Evolutionary conservation across 495 filamentous ascomycete species (phyloP).

Genomic region (Podospora tetraspora): DNA sequence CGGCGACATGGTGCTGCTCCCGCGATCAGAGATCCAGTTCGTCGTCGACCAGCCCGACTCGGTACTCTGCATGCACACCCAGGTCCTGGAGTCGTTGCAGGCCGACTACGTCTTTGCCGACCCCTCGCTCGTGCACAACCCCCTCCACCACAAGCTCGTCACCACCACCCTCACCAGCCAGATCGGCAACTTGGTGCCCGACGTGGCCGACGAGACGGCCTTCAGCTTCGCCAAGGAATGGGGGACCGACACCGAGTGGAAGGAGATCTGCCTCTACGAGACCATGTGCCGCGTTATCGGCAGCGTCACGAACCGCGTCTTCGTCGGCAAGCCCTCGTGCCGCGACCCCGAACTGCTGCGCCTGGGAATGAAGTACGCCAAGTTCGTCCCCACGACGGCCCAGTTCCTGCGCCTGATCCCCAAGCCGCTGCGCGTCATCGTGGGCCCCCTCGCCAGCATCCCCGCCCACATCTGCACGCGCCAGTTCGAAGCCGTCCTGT

Average conservation of each 20-base stretch:
- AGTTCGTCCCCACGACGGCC: slow-evolving; percentile 30
- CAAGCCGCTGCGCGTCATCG: slow-evolving; percentile 35
- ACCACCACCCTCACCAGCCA: slow-evolving; percentile 35
- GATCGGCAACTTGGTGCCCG: slow-evolving; percentile 36
- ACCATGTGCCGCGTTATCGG: slow-evolving; percentile 30
- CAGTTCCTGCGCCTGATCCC: slow-evolving; percentile 33
- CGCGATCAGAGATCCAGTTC: slow-evolving; percentile 35
- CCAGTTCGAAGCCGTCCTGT: slow-evolving; percentile 28
- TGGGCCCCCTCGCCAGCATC: slow-evolving; percentile 31
- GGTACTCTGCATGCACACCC: slow-evolving; percentile 28
- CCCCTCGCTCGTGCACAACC: slow-evolving; percentile 28
- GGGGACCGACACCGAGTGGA: slow-evolving; percentile 31
- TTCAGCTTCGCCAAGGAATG: slow-evolving; percentile 29
- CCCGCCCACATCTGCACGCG: slow-evolving; percentile 32
- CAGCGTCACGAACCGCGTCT: slow-evolving; percentile 33
- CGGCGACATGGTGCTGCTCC: slow-evolving; percentile 35
- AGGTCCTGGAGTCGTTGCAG: slow-evolving; percentile 32
- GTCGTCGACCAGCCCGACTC: slow-evolving; percentile 44
- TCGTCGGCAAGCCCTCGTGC: slow-evolving; percentile 32
- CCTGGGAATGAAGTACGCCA: slow-evolving; percentile 37
- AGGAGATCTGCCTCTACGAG: slow-evolving; percentile 37
- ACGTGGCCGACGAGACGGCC: slow-evolving; percentile 40
- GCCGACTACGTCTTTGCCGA: slow-evolving; percentile 35
- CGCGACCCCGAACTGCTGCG: slow-evolving; percentile 35
- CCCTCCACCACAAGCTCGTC: slow-evolving; percentile 34